Evolutionary conservation across 2,329 filamentous ascomycete species (phyloP), one percentile per base, ranked within the genome.

Genomic region (Neophaeococcomyces mojaviensis): DNA sequence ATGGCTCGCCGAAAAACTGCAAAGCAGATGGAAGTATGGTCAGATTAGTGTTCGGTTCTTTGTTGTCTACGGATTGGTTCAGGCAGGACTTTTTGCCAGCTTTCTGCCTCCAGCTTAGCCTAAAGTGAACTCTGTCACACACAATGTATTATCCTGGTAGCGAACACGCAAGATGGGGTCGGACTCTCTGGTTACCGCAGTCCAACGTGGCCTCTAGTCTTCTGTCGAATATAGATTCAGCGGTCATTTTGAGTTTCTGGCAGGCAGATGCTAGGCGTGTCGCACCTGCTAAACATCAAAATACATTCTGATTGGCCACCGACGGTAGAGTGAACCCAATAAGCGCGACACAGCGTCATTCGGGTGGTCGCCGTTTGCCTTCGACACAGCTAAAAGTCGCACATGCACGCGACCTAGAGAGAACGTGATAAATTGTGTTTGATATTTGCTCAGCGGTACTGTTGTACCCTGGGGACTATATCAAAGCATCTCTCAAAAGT

Each of bases 81-180:
- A 98, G 62, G 88, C 78, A 0, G 83, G 79, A 6, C 68, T 98
- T 34, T 98, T 88, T 70, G 83, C 88, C 3, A 88, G 81, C 3
- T 98, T 98, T 63, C 72, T 98, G 39, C 92, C 92, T 4, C 92
- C 92, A 34, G 92, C 92, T 18, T 94, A 55, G n/a, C n/a, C n/a
- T n/a, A n/a, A n/a, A 67, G 30, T 9, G 9, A 32, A n/a, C 9
- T 32, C 9, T 32, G 30, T n/a, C n/a, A n/a, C n/a, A n/a, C n/a
- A n/a, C n/a, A n/a, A n/a, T n/a, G n/a, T n/a, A n/a, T n/a, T n/a
- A n/a, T n/a, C n/a, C n/a, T n/a, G n/a, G n/a, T n/a, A n/a, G n/a
- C n/a, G n/a, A n/a, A n/a, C n/a, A n/a, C n/a, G n/a, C n/a, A n/a
- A n/a, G n/a, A n/a, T n/a, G n/a, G n/a, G n/a, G n/a, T n/a, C n/a